These are phyloP conservation scores for Basipetospora sp. DNA, from an alignment of 2,329 filamentous ascomycete species.

Conservation along the genomic window DNA sequence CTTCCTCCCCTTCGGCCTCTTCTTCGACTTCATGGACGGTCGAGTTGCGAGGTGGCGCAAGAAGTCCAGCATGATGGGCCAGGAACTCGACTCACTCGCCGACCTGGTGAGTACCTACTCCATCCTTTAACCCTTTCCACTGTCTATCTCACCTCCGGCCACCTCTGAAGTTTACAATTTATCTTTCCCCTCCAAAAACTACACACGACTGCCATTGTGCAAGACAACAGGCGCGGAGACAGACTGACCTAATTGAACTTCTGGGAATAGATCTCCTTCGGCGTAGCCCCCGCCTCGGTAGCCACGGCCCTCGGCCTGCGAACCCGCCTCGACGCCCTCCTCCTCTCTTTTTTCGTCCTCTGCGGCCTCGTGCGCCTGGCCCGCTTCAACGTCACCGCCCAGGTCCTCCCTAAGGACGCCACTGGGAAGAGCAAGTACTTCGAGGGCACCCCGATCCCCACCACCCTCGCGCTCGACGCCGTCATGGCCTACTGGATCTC, in stretches of 20 bases:
- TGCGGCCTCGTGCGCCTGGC: constrained; percentile 86
- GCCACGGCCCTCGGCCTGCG: constrained; percentile 83
- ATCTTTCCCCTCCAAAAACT: too few relatives aligned
- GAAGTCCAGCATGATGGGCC: constrained; percentile 95
- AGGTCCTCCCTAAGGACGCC: constrained; percentile 77
- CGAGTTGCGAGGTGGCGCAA: constrained; percentile 91
- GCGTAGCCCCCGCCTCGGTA: constrained; percentile 71
- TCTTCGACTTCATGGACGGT: constrained; percentile 97
- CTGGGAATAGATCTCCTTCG: constrained; percentile 71
- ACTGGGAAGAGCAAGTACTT: constrained; percentile 89
- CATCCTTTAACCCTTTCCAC: too few relatives aligned
- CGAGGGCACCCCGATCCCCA: constrained; percentile 92
- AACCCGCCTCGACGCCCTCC: constrained; percentile 66
- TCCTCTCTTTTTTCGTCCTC: constrained; percentile 77
- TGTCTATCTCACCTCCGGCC: too few relatives aligned
- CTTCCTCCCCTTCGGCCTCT: constrained; percentile 82
- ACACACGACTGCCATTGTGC: too few relatives aligned
- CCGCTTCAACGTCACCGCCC: constrained; percentile 92
- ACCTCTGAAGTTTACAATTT: too few relatives aligned
- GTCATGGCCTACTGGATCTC: constrained; percentile 84
- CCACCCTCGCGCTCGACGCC: constrained; percentile 63
- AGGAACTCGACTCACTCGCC: constrained; percentile 89
- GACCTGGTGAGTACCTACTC: constrained; percentile 56
- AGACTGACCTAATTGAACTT: too few relatives aligned
- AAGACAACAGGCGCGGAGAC: too few relatives aligned